Percentiles rank a stretch among this genome's conserved stretches.
These are phyloP conservation scores for Termitomyces sp. DNA, from an alignment of 1,284 basidiomycete species.

Conservation along the genomic window DNA sequence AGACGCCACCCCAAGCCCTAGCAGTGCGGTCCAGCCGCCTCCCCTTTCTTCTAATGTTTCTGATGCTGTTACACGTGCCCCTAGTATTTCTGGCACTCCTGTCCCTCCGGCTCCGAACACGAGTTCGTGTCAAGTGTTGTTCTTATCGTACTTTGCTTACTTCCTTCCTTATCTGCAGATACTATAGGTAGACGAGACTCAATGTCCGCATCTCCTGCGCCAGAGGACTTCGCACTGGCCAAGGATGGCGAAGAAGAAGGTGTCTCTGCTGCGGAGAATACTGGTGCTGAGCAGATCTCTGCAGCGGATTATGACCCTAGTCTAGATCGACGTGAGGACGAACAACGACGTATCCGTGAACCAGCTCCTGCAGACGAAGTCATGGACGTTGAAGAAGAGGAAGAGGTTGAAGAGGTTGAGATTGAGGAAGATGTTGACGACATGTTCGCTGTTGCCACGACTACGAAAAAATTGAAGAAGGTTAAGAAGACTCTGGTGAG, in stretches of 20 bases:
- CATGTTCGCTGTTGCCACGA: conserved; percentile 75
- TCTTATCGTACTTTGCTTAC: neutral
- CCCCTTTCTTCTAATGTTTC: conserved; percentile 49
- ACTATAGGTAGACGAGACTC: conserved; percentile 47
- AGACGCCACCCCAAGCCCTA: conserved; percentile 49
- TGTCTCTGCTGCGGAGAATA: conserved; percentile 33
- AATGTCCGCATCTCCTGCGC: conserved; percentile 49
- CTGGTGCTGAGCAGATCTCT: conserved; percentile 65
- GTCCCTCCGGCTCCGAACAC: conserved; percentile 11
- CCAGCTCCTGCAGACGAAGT: conserved; percentile 17
- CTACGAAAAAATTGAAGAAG: conserved; percentile 52
- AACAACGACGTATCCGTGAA: conserved; percentile 60
- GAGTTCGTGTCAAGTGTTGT: conserved; percentile 20
- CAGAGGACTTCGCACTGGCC: conserved; percentile 52
- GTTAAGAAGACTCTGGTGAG: conserved; percentile 53
- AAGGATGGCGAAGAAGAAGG: conserved; percentile 52
- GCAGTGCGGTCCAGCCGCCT: conserved; percentile 71
- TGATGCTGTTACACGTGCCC: conserved; percentile 54
- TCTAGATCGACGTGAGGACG: conserved; percentile 77
- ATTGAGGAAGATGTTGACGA: conserved; percentile 82
- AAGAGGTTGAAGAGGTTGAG: conserved; percentile 66
- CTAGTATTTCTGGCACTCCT: conserved; percentile 38
- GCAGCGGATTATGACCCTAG: conserved; percentile 94
- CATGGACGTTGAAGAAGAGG: conserved; percentile 49
- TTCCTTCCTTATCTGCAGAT: conserved; percentile 23